phyloP scores from a whole-genome alignment of 2,329 filamentous ascomycete species.

The Neopestalotiopsis sp. region DNA sequence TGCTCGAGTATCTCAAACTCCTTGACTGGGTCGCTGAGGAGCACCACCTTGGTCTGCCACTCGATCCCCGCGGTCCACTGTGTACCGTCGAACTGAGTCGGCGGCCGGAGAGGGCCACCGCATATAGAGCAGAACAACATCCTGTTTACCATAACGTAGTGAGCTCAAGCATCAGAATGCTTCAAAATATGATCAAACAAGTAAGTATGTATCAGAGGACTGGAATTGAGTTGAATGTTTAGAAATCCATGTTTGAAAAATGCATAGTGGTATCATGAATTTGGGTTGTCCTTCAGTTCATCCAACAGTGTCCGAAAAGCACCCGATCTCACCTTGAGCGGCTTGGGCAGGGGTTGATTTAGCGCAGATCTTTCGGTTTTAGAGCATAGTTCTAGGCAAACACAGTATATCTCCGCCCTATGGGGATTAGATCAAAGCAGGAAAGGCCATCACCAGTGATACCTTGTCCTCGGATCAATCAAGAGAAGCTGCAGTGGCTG shows the following conservation, averaged over 20 bases:
- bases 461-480: background rate
- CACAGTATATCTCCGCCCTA: background rate
- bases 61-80: background rate
- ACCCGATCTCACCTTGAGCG: background rate
- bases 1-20: constrained; percentile 26
- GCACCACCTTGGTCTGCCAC: constrained; percentile 25
- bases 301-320: too few species aligned
- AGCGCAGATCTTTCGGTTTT: constrained; percentile 2
- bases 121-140: constrained; percentile 25
- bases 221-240: background rate
- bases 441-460: background rate
- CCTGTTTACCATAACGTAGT: constrained; percentile 10
- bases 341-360: background rate
- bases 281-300: background rate
- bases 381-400: background rate
- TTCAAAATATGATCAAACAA: background rate
- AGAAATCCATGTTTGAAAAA: background rate
- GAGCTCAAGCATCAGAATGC: background rate
- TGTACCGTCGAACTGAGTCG: background rate
- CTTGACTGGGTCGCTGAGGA: constrained; percentile 27
- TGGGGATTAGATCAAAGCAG: background rate
- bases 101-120: constrained; percentile 21
- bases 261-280: background rate
- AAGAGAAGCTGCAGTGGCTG: background rate
- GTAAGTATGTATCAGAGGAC: background rate